Percentiles rank a stretch among this genome's conserved stretches.
These are phyloP conservation scores for Abrus precatorius DNA, from an alignment of 306 rosid species.

Conservation along the genomic window DNA sequence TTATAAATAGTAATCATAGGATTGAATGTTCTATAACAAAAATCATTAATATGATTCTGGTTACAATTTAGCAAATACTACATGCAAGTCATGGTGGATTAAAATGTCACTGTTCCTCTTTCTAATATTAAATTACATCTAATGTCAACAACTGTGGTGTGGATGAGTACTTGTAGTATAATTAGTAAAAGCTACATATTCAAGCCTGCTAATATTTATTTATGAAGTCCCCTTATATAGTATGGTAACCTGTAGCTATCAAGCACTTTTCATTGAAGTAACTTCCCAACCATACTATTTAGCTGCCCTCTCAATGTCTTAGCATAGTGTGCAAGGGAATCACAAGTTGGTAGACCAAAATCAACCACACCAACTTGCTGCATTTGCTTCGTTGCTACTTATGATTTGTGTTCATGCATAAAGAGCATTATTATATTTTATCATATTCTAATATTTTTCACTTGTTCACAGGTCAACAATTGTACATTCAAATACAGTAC, in stretches of 20 bases:
- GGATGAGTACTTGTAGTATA: not conserved
- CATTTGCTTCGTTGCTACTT: slow-evolving; percentile 26
- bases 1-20: not conserved
- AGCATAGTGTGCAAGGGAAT: slow-evolving; percentile 8
- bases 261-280: not conserved
- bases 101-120: not conserved
- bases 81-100: not conserved
- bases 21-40: slow-evolving; percentile 1
- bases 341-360: slow-evolving; percentile 35
- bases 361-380: slow-evolving; percentile 32
- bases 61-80: not conserved
- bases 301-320: slow-evolving; percentile 28
- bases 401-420: not conserved
- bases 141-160: not conserved
- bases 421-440: not conserved
- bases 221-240: slow-evolving; percentile 25
- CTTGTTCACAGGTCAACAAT: slow-evolving; percentile 76
- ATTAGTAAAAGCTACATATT: too few species aligned
- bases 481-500: slow-evolving; percentile 77
- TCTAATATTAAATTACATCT: not conserved
- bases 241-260: slow-evolving; percentile 27
- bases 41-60: not conserved
- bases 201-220: not conserved
- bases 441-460: slow-evolving; percentile 19
- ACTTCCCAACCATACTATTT: slow-evolving; percentile 34